Percentiles rank a stretch among this genome's conserved stretches.
Evolutionary conservation across 2,329 filamentous ascomycete genomes (phyloP).

Genomic region (Cephalotrichum gorgonifer): DNA sequence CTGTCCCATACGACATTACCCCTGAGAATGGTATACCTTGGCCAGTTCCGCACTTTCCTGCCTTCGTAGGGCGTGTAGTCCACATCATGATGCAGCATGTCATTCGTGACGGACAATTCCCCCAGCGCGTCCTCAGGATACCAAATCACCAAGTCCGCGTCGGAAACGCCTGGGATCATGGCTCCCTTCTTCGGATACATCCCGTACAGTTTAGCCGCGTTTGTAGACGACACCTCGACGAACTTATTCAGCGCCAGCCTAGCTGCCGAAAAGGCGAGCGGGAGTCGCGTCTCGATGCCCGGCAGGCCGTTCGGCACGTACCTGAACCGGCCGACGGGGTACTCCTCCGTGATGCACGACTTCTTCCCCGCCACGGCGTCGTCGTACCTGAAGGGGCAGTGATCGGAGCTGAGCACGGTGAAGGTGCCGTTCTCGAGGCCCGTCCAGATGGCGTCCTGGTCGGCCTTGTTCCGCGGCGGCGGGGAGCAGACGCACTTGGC

Average conservation of each 20-base stretch:
- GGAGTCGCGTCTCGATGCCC: slow-evolving; percentile 45
- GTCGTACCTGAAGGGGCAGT: slow-evolving; percentile 39
- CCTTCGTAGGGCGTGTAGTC: slow-evolving; percentile 56
- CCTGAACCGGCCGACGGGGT: slow-evolving; percentile 35
- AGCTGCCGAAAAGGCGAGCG: slow-evolving; percentile 29
- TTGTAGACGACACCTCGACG: slow-evolving; percentile 43
- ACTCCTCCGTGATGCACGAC: slow-evolving; percentile 26
- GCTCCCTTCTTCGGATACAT: slow-evolving; percentile 39
- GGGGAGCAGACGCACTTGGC: slow-evolving; percentile 45
- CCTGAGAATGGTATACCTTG: slow-evolving; percentile 47
- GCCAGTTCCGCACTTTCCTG: slow-evolving; percentile 46
- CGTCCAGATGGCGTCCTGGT: slow-evolving; percentile 39
- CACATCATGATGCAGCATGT: slow-evolving; percentile 48
- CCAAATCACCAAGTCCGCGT: slow-evolving; percentile 50
- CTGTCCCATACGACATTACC: slow-evolving; percentile 49
- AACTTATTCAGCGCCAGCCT: slow-evolving; percentile 35
- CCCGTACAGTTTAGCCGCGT: slow-evolving; percentile 48
- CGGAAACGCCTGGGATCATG: slow-evolving; percentile 35
- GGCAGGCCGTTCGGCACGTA: slow-evolving; percentile 49
- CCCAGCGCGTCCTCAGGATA: slow-evolving; percentile 32
- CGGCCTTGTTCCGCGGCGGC: slow-evolving; percentile 33
- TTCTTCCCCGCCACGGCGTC: slow-evolving; percentile 35
- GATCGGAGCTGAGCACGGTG: slow-evolving; percentile 34
- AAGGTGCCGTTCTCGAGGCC: slow-evolving; percentile 41
- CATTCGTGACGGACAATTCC: slow-evolving; percentile 31